Percentiles rank a stretch among this genome's conserved stretches.
These are phyloP conservation scores for Candida succiphila DNA, from an alignment of 805 yeast genomes.

Conservation along the genomic window DNA sequence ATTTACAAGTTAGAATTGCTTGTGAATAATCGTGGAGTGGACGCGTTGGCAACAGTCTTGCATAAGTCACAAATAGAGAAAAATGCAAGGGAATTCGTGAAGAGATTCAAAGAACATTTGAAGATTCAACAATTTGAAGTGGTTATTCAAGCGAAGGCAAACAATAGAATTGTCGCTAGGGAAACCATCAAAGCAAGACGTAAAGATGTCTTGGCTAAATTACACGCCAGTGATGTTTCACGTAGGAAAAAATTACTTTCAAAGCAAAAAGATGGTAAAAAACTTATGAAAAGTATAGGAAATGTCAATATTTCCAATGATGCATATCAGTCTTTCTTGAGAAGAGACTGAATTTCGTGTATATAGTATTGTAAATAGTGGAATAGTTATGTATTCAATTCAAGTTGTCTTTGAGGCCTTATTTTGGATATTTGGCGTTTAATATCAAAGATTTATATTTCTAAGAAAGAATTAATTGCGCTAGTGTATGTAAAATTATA, in stretches of 20 bases:
- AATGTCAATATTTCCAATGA: slow-evolving; percentile 70
- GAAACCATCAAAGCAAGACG: slow-evolving; percentile 90
- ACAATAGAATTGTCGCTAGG: slow-evolving; percentile 72
- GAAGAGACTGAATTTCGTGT: slow-evolving; percentile 16
- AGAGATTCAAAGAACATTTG: slow-evolving; percentile 68
- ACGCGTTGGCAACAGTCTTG: slow-evolving; percentile 86
- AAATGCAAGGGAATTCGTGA: slow-evolving; percentile 75
- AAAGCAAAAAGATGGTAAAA: slow-evolving; percentile 92
- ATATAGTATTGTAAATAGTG: neutral
- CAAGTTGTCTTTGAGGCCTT: too few relatives aligned
- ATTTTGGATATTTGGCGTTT: too few relatives aligned
- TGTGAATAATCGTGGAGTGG: slow-evolving; percentile 83
- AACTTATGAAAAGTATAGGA: slow-evolving; percentile 71
- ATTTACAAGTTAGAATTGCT: slow-evolving; percentile 80
- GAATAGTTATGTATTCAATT: too few relatives aligned
- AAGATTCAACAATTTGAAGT: slow-evolving; percentile 85
- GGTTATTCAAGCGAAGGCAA: slow-evolving; percentile 82
- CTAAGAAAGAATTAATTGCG: too few relatives aligned
- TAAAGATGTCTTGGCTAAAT: slow-evolving; percentile 87
- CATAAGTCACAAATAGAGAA: slow-evolving; percentile 68
- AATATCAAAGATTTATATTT: too few relatives aligned
- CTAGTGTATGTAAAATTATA: too few relatives aligned
- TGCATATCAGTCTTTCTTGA: slow-evolving; percentile 80
- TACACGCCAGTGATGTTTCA: slow-evolving; percentile 90
- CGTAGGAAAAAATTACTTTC: slow-evolving; percentile 81